Evolutionary conservation across 768 basidiomycete genomes (phyloP).

Genomic region (Pulveroboletus frians): DNA sequence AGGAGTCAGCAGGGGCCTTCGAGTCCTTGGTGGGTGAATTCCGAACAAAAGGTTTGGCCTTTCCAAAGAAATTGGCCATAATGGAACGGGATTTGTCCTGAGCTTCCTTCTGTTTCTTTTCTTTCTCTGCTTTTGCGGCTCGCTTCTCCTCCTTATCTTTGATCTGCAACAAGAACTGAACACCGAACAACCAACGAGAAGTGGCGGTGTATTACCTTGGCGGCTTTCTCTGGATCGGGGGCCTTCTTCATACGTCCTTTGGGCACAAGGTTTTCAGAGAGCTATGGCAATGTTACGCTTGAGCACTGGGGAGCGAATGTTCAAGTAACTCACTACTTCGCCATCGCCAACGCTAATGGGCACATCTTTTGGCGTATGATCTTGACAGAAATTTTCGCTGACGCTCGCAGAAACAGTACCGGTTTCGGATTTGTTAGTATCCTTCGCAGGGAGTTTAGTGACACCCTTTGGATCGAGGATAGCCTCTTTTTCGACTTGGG

Average conservation of each 20-base stretch:
- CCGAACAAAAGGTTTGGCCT: conserved; percentile 39
- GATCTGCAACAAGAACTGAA: conserved; percentile 40
- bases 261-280: conserved; percentile 25
- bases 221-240: conserved; percentile 49
- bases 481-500: conserved; percentile 50
- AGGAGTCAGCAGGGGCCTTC: conserved; percentile 29
- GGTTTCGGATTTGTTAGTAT: conserved; percentile 25
- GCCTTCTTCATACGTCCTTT: conserved; percentile 45
- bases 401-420: conserved; percentile 1
- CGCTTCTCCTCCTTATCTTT: conserved; percentile 67
- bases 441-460: conserved; percentile 31
- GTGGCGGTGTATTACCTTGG: conserved; percentile 19
- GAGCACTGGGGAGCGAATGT: neutral
- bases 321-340: conserved; percentile 31
- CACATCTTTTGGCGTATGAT: conserved; percentile 26
- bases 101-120: conserved; percentile 65
- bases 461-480: conserved; percentile 51
- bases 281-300: conserved; percentile 6
- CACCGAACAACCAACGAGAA: neutral
- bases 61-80: conserved; percentile 76
- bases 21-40: conserved; percentile 23
- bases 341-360: conserved; percentile 35
- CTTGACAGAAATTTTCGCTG: conserved; percentile 9
- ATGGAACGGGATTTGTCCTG: conserved; percentile 69
- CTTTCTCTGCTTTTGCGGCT: conserved; percentile 62